Conservation (phyloP, 495 filamentous ascomycete species). For the Aspergillus asperescens region DNA sequence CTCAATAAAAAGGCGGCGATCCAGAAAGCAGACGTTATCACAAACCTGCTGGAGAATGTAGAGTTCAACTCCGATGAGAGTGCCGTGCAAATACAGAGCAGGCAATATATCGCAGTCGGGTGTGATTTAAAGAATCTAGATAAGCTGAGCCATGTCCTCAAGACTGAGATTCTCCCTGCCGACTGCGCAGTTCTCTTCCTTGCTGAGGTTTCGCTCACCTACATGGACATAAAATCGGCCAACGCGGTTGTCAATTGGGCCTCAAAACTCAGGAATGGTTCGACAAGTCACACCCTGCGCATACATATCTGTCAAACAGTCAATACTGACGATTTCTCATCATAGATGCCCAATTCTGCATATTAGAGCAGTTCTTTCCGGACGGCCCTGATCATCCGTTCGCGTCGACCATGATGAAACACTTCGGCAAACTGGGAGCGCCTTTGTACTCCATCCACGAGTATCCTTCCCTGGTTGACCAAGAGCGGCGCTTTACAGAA, state of each 20-base stretch:
- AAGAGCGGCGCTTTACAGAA: conserved; percentile 58
- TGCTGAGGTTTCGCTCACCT: conserved; percentile 86
- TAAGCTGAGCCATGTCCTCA: conserved; percentile 52
- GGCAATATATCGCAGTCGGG: conserved; percentile 70
- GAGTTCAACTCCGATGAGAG: conserved; percentile 39
- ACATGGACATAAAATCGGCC: conserved; percentile 75
- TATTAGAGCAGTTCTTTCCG: conserved; percentile 86
- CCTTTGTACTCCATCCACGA: conserved; percentile 63
- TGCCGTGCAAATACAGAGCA: conserved; percentile 54
- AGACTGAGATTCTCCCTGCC: conserved; percentile 46
- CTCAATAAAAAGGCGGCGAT: conserved; percentile 66
- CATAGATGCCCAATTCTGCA: conserved; percentile 59
- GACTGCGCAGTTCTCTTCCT: conserved; percentile 66
- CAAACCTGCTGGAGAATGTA: conserved; percentile 44
- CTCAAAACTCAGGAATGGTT: conserved; percentile 57
- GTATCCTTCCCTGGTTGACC: conserved; percentile 62
- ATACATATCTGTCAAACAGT: background rate
- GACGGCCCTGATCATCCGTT: conserved; percentile 74
- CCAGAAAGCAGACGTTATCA: conserved; percentile 52
- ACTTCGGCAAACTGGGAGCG: conserved; percentile 76
- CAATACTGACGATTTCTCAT: background rate
- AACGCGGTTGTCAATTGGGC: conserved; percentile 71
- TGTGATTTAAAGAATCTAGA: conserved; percentile 71
- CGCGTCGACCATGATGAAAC: conserved; percentile 77
- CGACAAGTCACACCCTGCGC: background rate